phyloP scores from a whole-genome alignment of 2,329 filamentous ascomycete genomes.

The Ophiostoma sp. region DNA sequence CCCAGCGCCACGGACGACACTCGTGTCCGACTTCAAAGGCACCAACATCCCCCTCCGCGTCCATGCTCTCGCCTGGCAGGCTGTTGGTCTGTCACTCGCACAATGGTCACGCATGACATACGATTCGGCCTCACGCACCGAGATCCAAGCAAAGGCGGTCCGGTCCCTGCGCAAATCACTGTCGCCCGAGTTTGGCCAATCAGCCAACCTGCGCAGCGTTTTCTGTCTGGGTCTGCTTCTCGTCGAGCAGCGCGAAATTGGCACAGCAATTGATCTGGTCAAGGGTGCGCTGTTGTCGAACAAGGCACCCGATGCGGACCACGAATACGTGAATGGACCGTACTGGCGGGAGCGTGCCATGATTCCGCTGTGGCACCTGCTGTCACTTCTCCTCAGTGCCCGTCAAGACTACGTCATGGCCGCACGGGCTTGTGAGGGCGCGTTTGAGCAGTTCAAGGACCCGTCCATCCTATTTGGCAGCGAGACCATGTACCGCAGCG shows the following conservation, averaged over 20 bases:
- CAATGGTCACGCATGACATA: constrained; percentile 84
- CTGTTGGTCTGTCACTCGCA: constrained; percentile 81
- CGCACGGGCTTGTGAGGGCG: constrained; percentile 79
- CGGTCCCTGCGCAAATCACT: constrained; percentile 73
- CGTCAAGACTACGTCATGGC: constrained; percentile 83
- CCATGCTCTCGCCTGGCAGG: constrained; percentile 73
- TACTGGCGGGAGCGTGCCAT: constrained; percentile 65
- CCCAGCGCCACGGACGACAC: constrained; percentile 17
- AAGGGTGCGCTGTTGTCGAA: constrained; percentile 71
- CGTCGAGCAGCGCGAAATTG: constrained; percentile 80
- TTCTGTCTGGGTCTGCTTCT: constrained; percentile 83
- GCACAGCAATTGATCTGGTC: constrained; percentile 76
- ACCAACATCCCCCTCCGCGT: constrained; percentile 55
- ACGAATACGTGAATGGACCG: constrained; percentile 47
- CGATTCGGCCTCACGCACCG: constrained; percentile 68
- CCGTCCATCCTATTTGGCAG: constrained; percentile 68
- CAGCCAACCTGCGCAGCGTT: constrained; percentile 71
- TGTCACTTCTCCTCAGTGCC: constrained; percentile 81
- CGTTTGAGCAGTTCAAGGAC: constrained; percentile 84
- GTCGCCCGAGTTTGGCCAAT: constrained; percentile 63
- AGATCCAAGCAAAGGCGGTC: constrained; percentile 76
- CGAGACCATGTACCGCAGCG: constrained; percentile 61
- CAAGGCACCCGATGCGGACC: constrained; percentile 48
- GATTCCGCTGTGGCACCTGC: constrained; percentile 86
- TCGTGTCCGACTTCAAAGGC: constrained; percentile 31